These are phyloP conservation scores for Coemansia guatemalensis DNA, from an alignment of 192 early-diverging fungal species.

Conservation along the genomic window DNA sequence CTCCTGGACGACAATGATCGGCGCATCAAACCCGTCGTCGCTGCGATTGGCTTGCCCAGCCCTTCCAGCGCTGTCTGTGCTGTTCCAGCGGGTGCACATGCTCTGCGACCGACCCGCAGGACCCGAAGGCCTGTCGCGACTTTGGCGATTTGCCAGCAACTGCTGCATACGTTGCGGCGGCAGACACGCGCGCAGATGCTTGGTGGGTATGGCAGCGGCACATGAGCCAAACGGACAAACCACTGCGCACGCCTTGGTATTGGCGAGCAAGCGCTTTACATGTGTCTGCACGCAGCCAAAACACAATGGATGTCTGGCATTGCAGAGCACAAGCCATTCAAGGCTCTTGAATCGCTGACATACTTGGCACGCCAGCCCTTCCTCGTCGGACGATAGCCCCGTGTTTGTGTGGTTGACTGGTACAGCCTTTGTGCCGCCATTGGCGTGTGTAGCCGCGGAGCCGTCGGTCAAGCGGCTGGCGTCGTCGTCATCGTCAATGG, in stretches of 20 bases:
- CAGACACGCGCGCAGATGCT: constrained; percentile 36
- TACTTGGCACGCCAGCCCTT: constrained; percentile 25
- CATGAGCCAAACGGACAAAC: constrained; percentile 24
- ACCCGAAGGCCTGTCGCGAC: constrained; percentile 4
- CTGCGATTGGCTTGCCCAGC: constrained; percentile 1
- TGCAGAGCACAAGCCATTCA: constrained; percentile 42
- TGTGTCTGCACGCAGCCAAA: constrained; percentile 49
- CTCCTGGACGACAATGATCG: constrained; percentile 11
- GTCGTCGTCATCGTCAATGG: not conserved
- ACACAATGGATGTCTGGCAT: constrained; percentile 29
- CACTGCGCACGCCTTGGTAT: constrained; percentile 11
- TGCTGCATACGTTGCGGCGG: constrained; percentile 46
- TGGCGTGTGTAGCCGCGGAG: not conserved
- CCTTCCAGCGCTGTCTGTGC: not conserved
- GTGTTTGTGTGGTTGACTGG: not conserved
- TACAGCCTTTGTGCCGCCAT: not conserved
- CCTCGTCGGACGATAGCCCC: constrained; percentile 29
- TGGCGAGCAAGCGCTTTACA: constrained; percentile 23
- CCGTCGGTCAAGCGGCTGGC: not conserved
- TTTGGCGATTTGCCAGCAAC: constrained; percentile 25
- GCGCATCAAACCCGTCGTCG: constrained; percentile 44
- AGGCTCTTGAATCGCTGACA: constrained; percentile 31
- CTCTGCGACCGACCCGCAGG: constrained; percentile 19
- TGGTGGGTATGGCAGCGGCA: constrained; percentile 17
- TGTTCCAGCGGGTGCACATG: constrained; percentile 3